These are phyloP conservation scores for Dictyophora rubrovolvata DNA, from an alignment of 768 basidiomycete species.

Conservation along the genomic window DNA sequence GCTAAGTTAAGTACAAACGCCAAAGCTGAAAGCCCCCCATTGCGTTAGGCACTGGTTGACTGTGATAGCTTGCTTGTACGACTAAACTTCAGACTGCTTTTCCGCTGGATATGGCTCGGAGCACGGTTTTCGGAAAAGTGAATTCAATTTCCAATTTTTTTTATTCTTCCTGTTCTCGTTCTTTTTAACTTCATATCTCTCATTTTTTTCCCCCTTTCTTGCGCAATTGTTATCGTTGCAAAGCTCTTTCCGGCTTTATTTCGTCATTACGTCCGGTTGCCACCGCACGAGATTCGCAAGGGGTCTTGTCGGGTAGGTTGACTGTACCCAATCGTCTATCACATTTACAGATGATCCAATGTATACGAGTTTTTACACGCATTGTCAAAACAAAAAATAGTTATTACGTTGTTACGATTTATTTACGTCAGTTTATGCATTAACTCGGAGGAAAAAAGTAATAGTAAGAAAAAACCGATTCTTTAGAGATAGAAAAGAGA, in stretches of 20 bases:
- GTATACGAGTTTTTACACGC: neutral
- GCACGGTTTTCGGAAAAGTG: too few relatives aligned
- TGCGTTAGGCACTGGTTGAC: slow-evolving; percentile 8
- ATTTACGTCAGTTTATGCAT: neutral
- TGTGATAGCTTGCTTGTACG: neutral
- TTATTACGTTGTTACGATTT: neutral
- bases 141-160: neutral
- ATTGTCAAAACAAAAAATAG: neutral
- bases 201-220: too few relatives aligned
- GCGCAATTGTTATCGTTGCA: too few relatives aligned
- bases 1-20: neutral
- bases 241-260: neutral
- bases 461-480: neutral
- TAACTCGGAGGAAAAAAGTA: neutral
- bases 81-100: too few relatives aligned
- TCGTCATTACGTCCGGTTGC: neutral
- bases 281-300: neutral
- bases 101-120: too few relatives aligned
- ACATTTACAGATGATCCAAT: neutral
- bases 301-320: neutral
- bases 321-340: neutral
- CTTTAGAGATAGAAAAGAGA: neutral
- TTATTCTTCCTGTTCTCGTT: neutral
- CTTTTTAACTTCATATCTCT: too few relatives aligned
- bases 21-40: neutral